Evolutionary conservation across 2,329 filamentous ascomycete species (phyloP).

Genomic region (Trichophaea hybrida): DNA sequence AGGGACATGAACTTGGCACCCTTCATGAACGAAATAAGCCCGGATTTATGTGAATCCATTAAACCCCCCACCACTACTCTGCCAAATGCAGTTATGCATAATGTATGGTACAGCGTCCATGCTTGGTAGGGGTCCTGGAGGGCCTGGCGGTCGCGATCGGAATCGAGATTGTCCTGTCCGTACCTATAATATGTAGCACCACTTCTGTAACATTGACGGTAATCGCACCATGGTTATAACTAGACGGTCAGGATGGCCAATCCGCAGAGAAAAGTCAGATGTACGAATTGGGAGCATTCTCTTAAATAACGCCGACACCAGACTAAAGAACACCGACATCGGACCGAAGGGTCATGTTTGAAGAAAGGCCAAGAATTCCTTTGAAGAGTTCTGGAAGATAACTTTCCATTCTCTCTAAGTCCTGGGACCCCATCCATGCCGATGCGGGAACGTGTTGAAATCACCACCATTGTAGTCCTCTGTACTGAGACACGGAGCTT

Average conservation of each 20-base stretch:
- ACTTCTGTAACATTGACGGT: not conserved
- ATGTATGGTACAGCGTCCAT: too few species aligned
- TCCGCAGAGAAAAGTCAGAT: not conserved
- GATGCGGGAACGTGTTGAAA: slow-evolving; percentile 14
- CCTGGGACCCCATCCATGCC: slow-evolving; percentile 4
- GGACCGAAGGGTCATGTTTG: slow-evolving; percentile 17
- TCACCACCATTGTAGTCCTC: slow-evolving; percentile 15
- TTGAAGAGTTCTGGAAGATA: slow-evolving; percentile 4
- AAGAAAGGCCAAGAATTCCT: slow-evolving; percentile 9
- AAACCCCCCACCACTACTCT: too few species aligned
- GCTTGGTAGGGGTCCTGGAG: too few species aligned
- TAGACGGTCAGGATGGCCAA: not conserved
- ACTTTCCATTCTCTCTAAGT: not conserved
- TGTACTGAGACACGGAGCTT: slow-evolving; percentile 12
- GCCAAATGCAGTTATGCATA: too few species aligned
- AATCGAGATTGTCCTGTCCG: not conserved
- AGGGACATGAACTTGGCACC: not conserved
- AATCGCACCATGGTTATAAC: not conserved
- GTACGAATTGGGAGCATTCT: not conserved
- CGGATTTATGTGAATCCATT: too few species aligned
- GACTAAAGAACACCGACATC: not conserved
- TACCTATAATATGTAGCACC: not conserved
- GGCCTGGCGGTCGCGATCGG: not conserved
- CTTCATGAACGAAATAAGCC: not conserved
- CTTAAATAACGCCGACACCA: too few species aligned